Conservation (phyloP, 73 alveolate genomes). For the Paramecium pentaurelia region DNA sequence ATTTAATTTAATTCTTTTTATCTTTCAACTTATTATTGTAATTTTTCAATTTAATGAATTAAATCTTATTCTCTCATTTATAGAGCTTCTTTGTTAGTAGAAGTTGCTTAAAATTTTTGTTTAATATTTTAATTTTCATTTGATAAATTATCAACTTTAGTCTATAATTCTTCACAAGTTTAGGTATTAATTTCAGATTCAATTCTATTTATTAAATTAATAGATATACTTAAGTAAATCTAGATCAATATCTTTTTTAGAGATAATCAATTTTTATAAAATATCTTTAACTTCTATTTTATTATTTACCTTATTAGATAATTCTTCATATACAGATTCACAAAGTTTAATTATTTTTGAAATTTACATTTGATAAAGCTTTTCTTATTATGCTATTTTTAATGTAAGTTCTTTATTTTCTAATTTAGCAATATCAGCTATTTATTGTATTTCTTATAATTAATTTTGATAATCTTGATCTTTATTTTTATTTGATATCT, state of each 20-base stretch:
- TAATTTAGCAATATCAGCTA: neutral
- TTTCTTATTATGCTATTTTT: neutral
- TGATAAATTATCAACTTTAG: neutral
- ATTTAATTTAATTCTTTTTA: neutral
- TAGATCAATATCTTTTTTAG: neutral
- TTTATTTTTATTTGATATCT: neutral
- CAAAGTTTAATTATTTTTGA: neutral
- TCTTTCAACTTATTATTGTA: neutral
- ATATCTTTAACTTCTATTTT: neutral
- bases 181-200: neutral
- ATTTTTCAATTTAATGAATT: neutral
- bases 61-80: constrained; percentile 24
- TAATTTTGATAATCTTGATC: neutral
- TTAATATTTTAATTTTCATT: neutral
- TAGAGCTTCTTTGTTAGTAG: neutral
- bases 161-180: neutral
- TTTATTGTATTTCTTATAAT: neutral
- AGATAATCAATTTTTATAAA: neutral
- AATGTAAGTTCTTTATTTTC: neutral
- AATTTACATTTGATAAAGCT: neutral
- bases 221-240: neutral
- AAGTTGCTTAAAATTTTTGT: neutral
- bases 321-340: neutral
- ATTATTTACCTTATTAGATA: neutral
- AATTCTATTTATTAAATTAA: neutral